Conservation (phyloP, 225 moss, liverwort and hornwort genomes). For the Antitrichia curtipendula region DNA sequence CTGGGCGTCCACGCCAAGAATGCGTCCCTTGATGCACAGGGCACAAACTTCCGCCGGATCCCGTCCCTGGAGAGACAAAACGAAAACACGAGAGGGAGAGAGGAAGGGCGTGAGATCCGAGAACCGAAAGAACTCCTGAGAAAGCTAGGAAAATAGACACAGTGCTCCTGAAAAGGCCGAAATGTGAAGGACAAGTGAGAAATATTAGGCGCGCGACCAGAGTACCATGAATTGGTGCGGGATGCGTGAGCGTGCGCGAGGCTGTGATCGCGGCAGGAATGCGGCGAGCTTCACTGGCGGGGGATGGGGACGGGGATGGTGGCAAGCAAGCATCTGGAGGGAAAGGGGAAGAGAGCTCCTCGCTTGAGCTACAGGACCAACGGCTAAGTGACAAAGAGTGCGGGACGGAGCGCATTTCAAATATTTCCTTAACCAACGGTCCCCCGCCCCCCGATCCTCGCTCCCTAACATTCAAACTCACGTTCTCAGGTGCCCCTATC, state of each 20-base stretch:
- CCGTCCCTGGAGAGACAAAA: background rate
- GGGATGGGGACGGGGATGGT: background rate
- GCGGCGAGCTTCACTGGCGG: background rate
- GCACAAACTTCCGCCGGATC: background rate
- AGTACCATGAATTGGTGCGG: conserved; percentile 1
- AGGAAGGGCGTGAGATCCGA: background rate
- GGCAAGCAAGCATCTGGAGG: background rate
- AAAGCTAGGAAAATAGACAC: background rate
- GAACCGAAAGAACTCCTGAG: background rate
- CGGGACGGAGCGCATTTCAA: background rate
- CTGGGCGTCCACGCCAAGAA: background rate
- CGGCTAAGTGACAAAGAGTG: background rate
- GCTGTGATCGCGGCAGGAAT: conserved; percentile 8
- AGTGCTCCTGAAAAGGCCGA: background rate
- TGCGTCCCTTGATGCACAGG: background rate
- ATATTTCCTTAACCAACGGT: background rate
- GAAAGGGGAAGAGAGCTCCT: background rate
- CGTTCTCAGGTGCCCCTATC: background rate
- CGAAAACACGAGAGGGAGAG: no score
- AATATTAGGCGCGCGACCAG: background rate
- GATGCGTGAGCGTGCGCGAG: background rate
- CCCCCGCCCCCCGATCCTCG: background rate
- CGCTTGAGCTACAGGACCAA: background rate
- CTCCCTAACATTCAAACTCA: background rate
- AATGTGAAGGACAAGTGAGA: background rate